Conservation (phyloP, 441 rosid genomes). For the Adansonia rubrostipa region DNA sequence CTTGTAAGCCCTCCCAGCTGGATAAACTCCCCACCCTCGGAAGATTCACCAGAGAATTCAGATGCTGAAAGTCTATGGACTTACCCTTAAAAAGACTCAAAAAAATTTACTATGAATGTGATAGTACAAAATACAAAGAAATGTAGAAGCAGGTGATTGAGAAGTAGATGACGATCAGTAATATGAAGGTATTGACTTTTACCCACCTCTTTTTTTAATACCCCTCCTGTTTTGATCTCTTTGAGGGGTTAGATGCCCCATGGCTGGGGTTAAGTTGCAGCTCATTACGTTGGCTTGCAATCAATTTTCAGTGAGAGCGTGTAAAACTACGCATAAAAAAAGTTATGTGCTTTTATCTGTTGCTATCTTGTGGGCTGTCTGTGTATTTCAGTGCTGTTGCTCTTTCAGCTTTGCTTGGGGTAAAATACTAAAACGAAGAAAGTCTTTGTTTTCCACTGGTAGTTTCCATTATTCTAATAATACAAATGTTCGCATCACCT, state of each 20-base stretch:
- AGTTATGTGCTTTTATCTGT: neutral
- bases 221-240: neutral
- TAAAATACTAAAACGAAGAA: neutral
- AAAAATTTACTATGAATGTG: neutral
- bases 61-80: conserved; percentile 76
- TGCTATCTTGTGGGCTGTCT: conserved; percentile 3
- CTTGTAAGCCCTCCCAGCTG: conserved; percentile 77
- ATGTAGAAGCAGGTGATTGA: conserved; percentile 1
- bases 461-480: neutral
- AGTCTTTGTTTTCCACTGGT: neutral
- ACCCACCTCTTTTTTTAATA: too few species aligned
- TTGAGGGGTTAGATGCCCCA: conserved; percentile 1
- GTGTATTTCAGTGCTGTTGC: neutral
- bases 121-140: neutral
- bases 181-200: neutral
- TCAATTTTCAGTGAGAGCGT: neutral
- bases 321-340: neutral
- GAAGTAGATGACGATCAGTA: neutral
- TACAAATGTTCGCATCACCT: neutral
- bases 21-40: conserved; percentile 56
- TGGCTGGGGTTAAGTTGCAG: neutral
- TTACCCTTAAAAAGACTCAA: conserved; percentile 34
- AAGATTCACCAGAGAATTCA: conserved; percentile 63
- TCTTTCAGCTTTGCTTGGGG: neutral
- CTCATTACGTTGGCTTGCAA: conserved; percentile 14